Evolutionary conservation across 31 red algal species (phyloP), one percentile per base, ranked within the genome.

Genomic region (Odonthalia washingtoniensis): DNA sequence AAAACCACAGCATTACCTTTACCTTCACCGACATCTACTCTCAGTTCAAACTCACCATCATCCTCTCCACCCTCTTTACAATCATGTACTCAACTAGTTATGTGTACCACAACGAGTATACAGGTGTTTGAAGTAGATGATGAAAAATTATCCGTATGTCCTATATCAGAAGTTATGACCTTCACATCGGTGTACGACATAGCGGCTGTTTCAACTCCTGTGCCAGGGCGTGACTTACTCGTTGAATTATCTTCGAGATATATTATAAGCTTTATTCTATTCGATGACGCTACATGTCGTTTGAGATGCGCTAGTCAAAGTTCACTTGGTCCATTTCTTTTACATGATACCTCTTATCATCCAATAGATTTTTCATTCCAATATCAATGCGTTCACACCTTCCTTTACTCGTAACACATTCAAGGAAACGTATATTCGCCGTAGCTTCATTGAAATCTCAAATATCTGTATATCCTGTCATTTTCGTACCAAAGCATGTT

Each of bases 391-490:
- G n/a, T n/a, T n/a, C n/a, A n/a, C n/a, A n/a, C n/a, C n/a, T n/a
- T n/a, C 65, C 75, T 40, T 33, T 86, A 35, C 75, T 94, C 16
- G 91, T 84, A 9, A 88, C 78, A 4, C 91, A 94, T 52, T 84
- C 91, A 16, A 62, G 63, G 40, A 92, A 81, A 65, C 83, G 84
- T 36, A 78, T 88, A 32, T 70, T 94, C 57, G 91, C 91, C 36
- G 77, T 84, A 60, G 84, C 85, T 72, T 46, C 65, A 28, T 46
- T 88, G 18, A 38, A 62, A 14, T 84, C 84, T 37, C 62, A 44
- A 57, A 87, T 94, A 42, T 78, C 78, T 30, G 84, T 88, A 26
- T 88, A 88, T 66, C 91, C 91, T 4, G 73, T 94, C 21, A 75
- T 94, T 57, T 88, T 83, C 65, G 79, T 94, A 30, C 72, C 91